Evolutionary conservation across 2,329 filamentous ascomycete species (phyloP).

Genomic region (Aspergillus sp.): DNA sequence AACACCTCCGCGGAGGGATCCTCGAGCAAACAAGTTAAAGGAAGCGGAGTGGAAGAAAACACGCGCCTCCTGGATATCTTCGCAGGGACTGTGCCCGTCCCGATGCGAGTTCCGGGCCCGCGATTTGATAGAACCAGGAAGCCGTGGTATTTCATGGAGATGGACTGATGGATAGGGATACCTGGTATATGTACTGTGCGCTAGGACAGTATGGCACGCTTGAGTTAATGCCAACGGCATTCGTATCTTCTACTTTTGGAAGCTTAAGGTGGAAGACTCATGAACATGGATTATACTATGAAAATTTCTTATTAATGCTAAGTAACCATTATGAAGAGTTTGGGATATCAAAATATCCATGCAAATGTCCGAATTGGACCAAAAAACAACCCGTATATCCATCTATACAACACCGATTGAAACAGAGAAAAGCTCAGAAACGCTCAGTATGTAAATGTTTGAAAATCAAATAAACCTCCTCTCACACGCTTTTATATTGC

Average conservation of each 20-base stretch:
- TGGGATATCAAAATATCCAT: not conserved
- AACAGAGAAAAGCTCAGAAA: not conserved
- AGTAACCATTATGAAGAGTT: not conserved
- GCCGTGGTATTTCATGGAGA: constrained; percentile 33
- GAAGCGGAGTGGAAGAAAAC: constrained; percentile 20
- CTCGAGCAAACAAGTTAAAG: constrained; percentile 30
- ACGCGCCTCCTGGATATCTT: constrained; percentile 37
- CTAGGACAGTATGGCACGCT: not conserved
- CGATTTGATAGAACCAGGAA: constrained; percentile 24
- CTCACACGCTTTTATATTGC: not conserved
- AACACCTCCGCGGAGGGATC: not conserved
- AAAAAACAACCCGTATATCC: not conserved
- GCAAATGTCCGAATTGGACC: not conserved
- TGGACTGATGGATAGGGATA: not conserved
- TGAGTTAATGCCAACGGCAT: not conserved
- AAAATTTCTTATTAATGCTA: not conserved
- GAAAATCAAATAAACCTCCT: not conserved
- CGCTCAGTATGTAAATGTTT: not conserved
- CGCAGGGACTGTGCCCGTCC: constrained; percentile 47
- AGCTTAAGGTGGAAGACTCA: not conserved
- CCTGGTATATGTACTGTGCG: not conserved
- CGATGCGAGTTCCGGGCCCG: constrained; percentile 46
- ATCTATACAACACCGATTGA: not conserved
- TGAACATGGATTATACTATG: not conserved
- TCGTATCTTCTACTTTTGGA: not conserved